phyloP scores from a whole-genome alignment of 1,284 basidiomycete species.

The Marasmius fiardii region DNA sequence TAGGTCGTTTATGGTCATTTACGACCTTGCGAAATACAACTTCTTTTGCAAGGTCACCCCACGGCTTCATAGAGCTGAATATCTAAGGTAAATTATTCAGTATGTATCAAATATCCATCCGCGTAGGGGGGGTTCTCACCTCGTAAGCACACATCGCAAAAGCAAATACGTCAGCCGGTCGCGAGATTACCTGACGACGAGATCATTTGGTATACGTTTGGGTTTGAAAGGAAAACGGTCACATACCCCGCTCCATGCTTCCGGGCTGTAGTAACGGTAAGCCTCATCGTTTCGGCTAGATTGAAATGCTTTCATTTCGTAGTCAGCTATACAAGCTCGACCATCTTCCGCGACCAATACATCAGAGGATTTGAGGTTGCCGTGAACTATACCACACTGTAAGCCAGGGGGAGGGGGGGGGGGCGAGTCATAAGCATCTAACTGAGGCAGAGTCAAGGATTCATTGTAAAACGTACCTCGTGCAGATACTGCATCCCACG shows the following conservation, averaged over 20 bases:
- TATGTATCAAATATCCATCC: not conserved
- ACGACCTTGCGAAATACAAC: slow-evolving; percentile 24
- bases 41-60: slow-evolving; percentile 22
- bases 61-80: slow-evolving; percentile 20
- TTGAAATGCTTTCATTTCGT: slow-evolving; percentile 21
- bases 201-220: not conserved
- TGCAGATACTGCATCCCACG: slow-evolving; percentile 25
- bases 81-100: slow-evolving; percentile 13
- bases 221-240: not conserved
- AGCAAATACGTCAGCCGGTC: slow-evolving; percentile 23
- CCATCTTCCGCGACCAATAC: slow-evolving; percentile 19
- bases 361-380: slow-evolving; percentile 20
- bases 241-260: slow-evolving; percentile 26
- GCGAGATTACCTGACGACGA: slow-evolving; percentile 16
- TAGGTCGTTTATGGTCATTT: slow-evolving; percentile 20
- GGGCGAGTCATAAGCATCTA: not conserved
- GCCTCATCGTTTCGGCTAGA: slow-evolving; percentile 15
- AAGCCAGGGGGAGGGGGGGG: too few relatives aligned
- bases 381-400: slow-evolving; percentile 20
- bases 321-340: slow-evolving; percentile 21
- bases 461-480: slow-evolving; percentile 8
- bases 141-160: slow-evolving; percentile 24
- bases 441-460: not conserved
- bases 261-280: slow-evolving; percentile 25
- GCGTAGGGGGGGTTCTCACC: slow-evolving; percentile 9